These are phyloP conservation scores for Coriolopsis trogii DNA, from an alignment of 1,284 basidiomycete genomes.

Conservation along the genomic window DNA sequence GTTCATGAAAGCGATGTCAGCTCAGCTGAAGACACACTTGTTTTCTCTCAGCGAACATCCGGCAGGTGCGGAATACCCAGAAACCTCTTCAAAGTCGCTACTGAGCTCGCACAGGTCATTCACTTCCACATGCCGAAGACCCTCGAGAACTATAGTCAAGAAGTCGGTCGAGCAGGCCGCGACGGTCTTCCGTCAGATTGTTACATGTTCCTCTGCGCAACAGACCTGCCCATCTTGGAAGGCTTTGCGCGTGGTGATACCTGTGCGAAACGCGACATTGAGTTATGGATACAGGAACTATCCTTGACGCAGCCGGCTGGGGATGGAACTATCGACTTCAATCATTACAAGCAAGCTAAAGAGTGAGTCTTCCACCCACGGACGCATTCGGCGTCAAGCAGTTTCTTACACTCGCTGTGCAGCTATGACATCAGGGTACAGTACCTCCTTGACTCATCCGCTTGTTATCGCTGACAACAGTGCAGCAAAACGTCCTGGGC, in stretches of 20 bases:
- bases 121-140: conserved; percentile 72
- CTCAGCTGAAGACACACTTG: not conserved
- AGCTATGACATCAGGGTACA: conserved; percentile 46
- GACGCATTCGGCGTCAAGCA: not conserved
- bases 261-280: conserved; percentile 40
- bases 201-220: conserved; percentile 50
- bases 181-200: conserved; percentile 67
- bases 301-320: conserved; percentile 37
- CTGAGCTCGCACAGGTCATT: conserved; percentile 51
- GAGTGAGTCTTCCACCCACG: conserved; percentile 30
- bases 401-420: not conserved
- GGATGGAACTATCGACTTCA: conserved; percentile 46
- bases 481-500: conserved; percentile 46
- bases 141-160: conserved; percentile 71
- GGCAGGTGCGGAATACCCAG: conserved; percentile 29
- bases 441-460: not conserved
- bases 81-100: not conserved
- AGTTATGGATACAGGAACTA: conserved; percentile 47
- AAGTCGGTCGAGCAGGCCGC: conserved; percentile 77
- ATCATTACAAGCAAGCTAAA: conserved; percentile 45
- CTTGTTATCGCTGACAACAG: not conserved
- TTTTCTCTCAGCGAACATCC: conserved; percentile 33
- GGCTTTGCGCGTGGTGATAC: conserved; percentile 52
- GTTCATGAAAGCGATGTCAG: no score
- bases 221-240: conserved; percentile 46